phyloP scores from a whole-genome alignment of 208 protist species.

The Chromosphaera perkinsii region DNA sequence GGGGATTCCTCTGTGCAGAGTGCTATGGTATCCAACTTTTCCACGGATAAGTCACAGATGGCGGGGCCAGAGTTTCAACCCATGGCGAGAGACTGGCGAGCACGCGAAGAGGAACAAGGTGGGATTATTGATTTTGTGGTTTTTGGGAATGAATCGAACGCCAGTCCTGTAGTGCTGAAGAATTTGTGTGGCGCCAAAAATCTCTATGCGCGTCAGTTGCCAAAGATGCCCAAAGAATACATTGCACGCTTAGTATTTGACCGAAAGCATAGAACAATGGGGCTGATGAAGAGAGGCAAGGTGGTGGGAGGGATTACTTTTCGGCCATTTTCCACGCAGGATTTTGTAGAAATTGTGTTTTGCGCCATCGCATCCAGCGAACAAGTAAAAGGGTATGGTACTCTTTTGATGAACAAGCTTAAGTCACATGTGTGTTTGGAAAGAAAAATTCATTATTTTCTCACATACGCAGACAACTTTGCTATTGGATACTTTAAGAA shows the following conservation, averaged over 20 bases:
- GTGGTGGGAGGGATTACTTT: slow-evolving; percentile 75
- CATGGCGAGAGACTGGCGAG: no score
- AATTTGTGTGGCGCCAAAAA: no score
- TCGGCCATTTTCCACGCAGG: slow-evolving; percentile 56
- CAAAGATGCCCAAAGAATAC: slow-evolving; percentile 78
- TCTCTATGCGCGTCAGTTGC: slow-evolving; percentile 73
- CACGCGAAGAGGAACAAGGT: no score
- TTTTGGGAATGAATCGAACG: no score
- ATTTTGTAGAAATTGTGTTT: slow-evolving; percentile 78
- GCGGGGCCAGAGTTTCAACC: no score
- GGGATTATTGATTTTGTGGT: no score
- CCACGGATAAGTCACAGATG: no score
- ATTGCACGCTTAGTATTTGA: slow-evolving; percentile 71
- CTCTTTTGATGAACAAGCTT: slow-evolving; percentile 66
- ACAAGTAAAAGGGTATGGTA: slow-evolving; percentile 59
- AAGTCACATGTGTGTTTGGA: slow-evolving; percentile 46
- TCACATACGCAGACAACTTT: slow-evolving; percentile 82
- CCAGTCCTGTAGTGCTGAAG: no score
- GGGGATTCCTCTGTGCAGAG: no score
- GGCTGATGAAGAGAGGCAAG: slow-evolving; percentile 35
- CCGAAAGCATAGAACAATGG: slow-evolving; percentile 29
- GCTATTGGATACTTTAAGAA: slow-evolving; percentile 82
- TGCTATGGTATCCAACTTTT: no score
- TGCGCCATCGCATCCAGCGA: slow-evolving; percentile 65
- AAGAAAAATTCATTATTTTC: slow-evolving; percentile 59